phyloP scores from a whole-genome alignment of 1,139 yeast species.

The Debaryomycetaceae sp. region DNA sequence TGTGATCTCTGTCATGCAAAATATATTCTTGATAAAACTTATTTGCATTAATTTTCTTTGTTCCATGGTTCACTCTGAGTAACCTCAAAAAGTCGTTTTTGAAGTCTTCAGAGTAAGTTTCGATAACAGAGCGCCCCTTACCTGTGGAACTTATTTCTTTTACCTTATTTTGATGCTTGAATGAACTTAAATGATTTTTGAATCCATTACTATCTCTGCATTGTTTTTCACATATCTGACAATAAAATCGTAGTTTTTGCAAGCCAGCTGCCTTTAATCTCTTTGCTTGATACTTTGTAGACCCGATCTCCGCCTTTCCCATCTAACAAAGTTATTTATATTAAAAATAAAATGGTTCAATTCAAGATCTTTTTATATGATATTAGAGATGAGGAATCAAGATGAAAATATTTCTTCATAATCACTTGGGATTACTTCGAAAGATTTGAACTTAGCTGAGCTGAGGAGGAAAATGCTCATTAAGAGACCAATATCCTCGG shows the following conservation, averaged over 20 bases:
- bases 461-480: too few relatives aligned
- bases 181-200: slow-evolving; percentile 78
- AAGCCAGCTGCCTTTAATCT: slow-evolving; percentile 80
- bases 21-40: slow-evolving; percentile 87
- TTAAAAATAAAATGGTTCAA: too few relatives aligned
- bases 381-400: too few relatives aligned
- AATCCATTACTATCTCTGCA: slow-evolving; percentile 96
- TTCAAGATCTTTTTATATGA: too few relatives aligned
- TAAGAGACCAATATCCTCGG: too few relatives aligned
- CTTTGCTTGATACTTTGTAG: slow-evolving; percentile 79
- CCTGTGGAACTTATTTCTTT: slow-evolving; percentile 38
- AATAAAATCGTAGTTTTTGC: slow-evolving; percentile 81
- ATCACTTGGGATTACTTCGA: too few relatives aligned
- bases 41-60: slow-evolving; percentile 75
- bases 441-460: too few relatives aligned
- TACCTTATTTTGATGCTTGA: slow-evolving; percentile 54
- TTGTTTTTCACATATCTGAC: slow-evolving; percentile 90
- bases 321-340: too few relatives aligned
- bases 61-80: slow-evolving; percentile 71
- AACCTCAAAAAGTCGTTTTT: slow-evolving; percentile 62
- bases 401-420: too few relatives aligned
- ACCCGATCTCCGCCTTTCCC: slow-evolving; percentile 63
- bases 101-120: slow-evolving; percentile 59
- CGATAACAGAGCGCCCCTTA: slow-evolving; percentile 42
- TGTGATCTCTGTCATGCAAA: slow-evolving; percentile 68